Evolutionary conservation across 2,329 filamentous ascomycete species (phyloP).

Genomic region (Septoria linicola): DNA sequence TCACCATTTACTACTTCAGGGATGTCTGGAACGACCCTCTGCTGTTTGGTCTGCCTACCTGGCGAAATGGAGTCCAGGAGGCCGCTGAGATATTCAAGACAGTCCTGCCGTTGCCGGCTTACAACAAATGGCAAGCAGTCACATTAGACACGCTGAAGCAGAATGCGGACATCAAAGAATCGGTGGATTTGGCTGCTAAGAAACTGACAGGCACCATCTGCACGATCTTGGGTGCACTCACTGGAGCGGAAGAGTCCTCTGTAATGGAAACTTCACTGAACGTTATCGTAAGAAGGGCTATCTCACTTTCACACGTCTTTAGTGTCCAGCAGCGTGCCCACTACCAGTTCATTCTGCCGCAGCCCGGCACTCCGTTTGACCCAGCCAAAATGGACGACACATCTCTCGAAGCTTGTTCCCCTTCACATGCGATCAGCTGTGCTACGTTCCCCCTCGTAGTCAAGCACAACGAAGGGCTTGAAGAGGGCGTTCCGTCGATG

Average conservation of each 20-base stretch:
- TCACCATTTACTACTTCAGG: conserved; percentile 60
- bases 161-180: conserved; percentile 38
- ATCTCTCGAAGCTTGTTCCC: conserved; percentile 59
- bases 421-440: conserved; percentile 57
- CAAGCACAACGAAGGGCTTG: conserved; percentile 65
- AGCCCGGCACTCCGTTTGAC: conserved; percentile 49
- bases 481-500: conserved; percentile 58
- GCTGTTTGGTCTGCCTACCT: conserved; percentile 60
- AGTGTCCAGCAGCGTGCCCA: conserved; percentile 35
- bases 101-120: conserved; percentile 44
- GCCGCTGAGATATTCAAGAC: conserved; percentile 26
- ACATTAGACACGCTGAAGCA: conserved; percentile 61
- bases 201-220: conserved; percentile 33
- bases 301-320: conserved; percentile 35
- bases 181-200: conserved; percentile 25
- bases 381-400: conserved; percentile 64
- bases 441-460: conserved; percentile 64
- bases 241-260: conserved; percentile 28
- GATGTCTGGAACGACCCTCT: conserved; percentile 61
- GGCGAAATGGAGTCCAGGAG: conserved; percentile 28
- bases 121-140: conserved; percentile 67
- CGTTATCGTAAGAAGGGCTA: conserved; percentile 32
- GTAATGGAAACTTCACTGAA: conserved; percentile 27
- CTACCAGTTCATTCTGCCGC: conserved; percentile 36
- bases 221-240: conserved; percentile 28